Evolutionary conservation across 257 asterid species (phyloP).

Genomic region (Salvia miltiorrhiza): DNA sequence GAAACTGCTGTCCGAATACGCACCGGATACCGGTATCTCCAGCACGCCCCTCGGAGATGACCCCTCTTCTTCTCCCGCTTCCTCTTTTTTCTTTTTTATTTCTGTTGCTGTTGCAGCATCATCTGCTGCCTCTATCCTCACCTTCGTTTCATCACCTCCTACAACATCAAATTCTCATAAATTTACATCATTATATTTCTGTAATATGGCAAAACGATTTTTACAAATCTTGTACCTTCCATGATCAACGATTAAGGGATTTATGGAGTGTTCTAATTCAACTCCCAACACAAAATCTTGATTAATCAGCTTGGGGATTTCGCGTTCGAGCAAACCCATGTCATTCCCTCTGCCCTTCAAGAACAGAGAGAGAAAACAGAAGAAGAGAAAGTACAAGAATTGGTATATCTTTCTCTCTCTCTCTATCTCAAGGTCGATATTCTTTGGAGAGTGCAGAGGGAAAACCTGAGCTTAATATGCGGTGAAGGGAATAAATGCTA

Average conservation of each 20-base stretch:
- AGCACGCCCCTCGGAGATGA: constrained; percentile 78
- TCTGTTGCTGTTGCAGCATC: background rate
- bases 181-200: background rate
- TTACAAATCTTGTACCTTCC: constrained; percentile 31
- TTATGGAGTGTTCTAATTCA: background rate
- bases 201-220: too few species aligned
- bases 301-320: too few species aligned
- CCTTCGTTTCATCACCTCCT: background rate
- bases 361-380: constrained; percentile 18
- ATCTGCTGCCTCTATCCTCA: background rate
- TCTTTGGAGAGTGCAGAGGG: constrained; percentile 28
- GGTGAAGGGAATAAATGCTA: constrained; percentile 34
- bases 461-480: constrained; percentile 26
- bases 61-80: constrained; percentile 13
- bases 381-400: background rate
- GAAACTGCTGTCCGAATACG: constrained; percentile 37
- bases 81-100: background rate
- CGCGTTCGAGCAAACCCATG: constrained; percentile 11
- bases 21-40: constrained; percentile 49
- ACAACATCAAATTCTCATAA: too few species aligned
- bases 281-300: background rate
- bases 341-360: constrained; percentile 32
- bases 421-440: constrained; percentile 40
- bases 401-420: constrained; percentile 31
- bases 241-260: constrained; percentile 14